Percentiles rank a stretch among this genome's conserved stretches.
phyloP scores from a whole-genome alignment of 2,329 filamentous ascomycete species.

The Aschersonia sp. region DNA sequence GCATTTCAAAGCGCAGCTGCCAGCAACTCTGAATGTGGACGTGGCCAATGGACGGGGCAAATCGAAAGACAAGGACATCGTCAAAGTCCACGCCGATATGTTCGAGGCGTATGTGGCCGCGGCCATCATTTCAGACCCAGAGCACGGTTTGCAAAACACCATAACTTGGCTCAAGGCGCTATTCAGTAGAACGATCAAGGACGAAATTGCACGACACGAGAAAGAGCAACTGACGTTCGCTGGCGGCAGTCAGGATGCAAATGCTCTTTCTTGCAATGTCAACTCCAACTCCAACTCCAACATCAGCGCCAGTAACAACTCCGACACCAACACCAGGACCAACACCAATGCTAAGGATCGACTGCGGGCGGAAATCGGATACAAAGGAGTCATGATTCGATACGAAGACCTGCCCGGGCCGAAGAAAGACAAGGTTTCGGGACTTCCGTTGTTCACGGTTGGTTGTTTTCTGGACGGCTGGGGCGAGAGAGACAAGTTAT shows the following conservation, averaged over 20 bases:
- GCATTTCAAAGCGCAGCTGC: conserved; percentile 46
- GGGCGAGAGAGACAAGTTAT: conserved; percentile 45
- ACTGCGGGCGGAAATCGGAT: conserved; percentile 27
- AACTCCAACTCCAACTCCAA: too few species aligned
- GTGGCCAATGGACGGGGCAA: conserved; percentile 10
- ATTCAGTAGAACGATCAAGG: conserved; percentile 52
- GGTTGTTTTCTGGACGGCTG: conserved; percentile 54
- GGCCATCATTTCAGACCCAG: conserved; percentile 52
- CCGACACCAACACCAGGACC: background rate
- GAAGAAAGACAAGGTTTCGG: conserved; percentile 37
- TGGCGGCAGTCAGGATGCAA: background rate
- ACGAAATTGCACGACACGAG: conserved; percentile 29
- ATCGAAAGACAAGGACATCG: conserved; percentile 35
- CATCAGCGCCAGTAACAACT: too few species aligned
- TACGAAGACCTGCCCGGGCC: conserved; percentile 44
- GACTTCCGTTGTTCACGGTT: conserved; percentile 45
- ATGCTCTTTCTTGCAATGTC: background rate
- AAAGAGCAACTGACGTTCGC: background rate
- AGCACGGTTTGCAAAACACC: conserved; percentile 44
- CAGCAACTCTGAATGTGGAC: conserved; percentile 22
- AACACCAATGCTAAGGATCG: conserved; percentile 14
- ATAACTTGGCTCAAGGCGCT: conserved; percentile 60
- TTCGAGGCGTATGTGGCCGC: conserved; percentile 87
- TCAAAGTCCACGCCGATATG: conserved; percentile 70
- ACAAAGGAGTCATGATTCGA: conserved; percentile 41